These are phyloP conservation scores for Lecanoromycetidae sp. DNA, from an alignment of 2,329 filamentous ascomycete genomes.

Conservation along the genomic window DNA sequence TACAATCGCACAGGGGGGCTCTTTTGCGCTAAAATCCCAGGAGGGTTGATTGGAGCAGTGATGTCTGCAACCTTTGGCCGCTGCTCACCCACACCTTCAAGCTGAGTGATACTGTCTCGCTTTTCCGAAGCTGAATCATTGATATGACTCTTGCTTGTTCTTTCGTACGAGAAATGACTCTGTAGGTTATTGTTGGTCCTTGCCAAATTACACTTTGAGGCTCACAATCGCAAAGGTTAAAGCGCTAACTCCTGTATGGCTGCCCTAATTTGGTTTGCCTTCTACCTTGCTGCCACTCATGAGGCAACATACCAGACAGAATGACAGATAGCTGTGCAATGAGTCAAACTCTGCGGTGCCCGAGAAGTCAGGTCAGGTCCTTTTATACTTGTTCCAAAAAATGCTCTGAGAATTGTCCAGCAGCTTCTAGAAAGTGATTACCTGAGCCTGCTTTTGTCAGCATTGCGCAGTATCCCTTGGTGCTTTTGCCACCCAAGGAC, in stretches of 20 bases:
- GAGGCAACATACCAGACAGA: not conserved
- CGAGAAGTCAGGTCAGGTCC: not conserved
- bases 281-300: not conserved
- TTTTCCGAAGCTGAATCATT: not conserved
- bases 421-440: constrained; percentile 4
- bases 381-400: constrained; percentile 2
- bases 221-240: constrained; percentile 2
- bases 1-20: no score
- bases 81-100: not conserved
- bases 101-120: not conserved
- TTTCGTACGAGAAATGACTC: not conserved
- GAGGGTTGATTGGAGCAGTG: not conserved
- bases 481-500: no score
- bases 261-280: constrained; percentile 7
- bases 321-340: constrained; percentile 7
- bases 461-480: not conserved
- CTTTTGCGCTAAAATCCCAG: constrained; percentile 2
- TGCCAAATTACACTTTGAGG: constrained; percentile 3
- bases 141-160: not conserved
- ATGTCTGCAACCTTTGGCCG: not conserved
- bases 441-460: constrained; percentile 6
- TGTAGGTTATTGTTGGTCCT: not conserved
- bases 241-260: constrained; percentile 10
- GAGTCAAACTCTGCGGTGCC: no score
- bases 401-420: constrained; percentile 8